Conservation (phyloP, 176 grass and related monocot species). For the Cymbopogon citratus region DNA sequence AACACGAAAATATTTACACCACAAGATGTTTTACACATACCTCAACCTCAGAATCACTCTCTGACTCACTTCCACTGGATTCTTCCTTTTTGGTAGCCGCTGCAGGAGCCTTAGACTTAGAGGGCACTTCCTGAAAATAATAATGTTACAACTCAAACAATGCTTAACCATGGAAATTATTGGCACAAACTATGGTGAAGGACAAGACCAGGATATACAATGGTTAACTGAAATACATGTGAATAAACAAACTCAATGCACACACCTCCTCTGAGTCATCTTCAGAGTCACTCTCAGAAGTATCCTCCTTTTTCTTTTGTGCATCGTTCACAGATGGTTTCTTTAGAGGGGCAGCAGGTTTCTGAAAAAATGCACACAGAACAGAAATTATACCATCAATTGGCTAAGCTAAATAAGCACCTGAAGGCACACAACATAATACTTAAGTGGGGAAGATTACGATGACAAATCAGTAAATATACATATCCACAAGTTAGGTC, state of each 20-base stretch:
- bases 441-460: background rate
- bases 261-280: constrained; percentile 36
- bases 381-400: background rate
- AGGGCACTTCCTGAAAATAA: background rate
- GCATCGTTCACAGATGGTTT: background rate
- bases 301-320: constrained; percentile 11
- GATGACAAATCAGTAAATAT: background rate
- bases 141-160: background rate
- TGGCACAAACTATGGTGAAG: background rate
- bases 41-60: constrained; percentile 43
- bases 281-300: constrained; percentile 41
- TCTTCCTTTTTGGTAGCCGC: constrained; percentile 3
- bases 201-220: background rate
- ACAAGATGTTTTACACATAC: background rate
- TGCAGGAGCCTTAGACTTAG: constrained; percentile 7
- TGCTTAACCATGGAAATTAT: too few species aligned
- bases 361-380: constrained; percentile 1
- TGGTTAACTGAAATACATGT: background rate
- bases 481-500: background rate
- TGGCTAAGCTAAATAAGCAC: background rate
- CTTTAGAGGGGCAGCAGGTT: constrained; percentile 32
- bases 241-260: background rate
- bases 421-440: background rate
- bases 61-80: constrained; percentile 29
- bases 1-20: background rate